Evolutionary conservation across 108 stramenopile genomes (phyloP), one percentile per base, ranked within the genome.

Genomic region (Skeletonema tropicum): DNA sequence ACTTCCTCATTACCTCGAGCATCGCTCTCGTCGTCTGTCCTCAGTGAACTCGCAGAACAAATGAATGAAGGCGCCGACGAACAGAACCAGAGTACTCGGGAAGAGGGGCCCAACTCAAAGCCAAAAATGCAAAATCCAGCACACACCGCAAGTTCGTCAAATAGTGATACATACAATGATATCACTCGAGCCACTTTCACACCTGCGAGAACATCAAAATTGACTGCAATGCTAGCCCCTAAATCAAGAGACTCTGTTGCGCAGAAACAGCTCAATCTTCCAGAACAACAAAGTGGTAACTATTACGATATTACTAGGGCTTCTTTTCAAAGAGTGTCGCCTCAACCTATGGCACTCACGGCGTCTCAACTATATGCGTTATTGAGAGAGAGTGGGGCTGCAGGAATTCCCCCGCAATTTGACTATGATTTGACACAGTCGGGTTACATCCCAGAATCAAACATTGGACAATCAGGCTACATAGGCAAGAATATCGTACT

Each of bases 261-360:
- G 6, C 10, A 9, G 12, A 42, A 26, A 30, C 36, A 61, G 30
- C 70, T 32, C 10, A 45, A 60, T 21, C 12, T 32, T 15, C 59
- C 59, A 19, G 57, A 39, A 3, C 39, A 29, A 13, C 59, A 3
- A 12, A 31, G 21, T 35, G 60, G 42, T 38, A 71, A 39, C 21
- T 71, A 45, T 61, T 71, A 60, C 38, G 70, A 71, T 61, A 71
- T 60, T 36, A 61, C 70, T 10, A 70, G 58, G 17, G 21, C 59
- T 71, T 31, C 59, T 15, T 71, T 71, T 30, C 26, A 61, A 39
- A 42, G 26, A 30, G 41, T 60, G n/a, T 71, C 70, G 11, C 70
- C 70, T 38, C 70, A 60, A 45, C 21, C 30, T 17, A 41, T 33
- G 42, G 59, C 59, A 29, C 58, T 45, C 30, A 71, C 39, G 11